Percentiles rank a stretch among this genome's conserved stretches.
Conservation (phyloP, 805 yeast genomes). For the Candida glaebosa region DNA sequence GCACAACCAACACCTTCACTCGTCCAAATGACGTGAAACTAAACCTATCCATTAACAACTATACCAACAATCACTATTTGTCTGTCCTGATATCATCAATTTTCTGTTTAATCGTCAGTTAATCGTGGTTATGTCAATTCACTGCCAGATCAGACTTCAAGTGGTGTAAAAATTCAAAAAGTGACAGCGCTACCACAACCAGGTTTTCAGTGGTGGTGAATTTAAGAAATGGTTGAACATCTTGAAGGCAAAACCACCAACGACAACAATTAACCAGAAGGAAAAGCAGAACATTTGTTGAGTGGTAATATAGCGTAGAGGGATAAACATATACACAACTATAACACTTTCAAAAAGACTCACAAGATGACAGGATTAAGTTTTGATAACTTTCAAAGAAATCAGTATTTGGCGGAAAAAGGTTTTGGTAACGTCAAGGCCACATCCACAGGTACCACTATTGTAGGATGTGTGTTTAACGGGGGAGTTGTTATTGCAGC, state of each 20-base stretch:
- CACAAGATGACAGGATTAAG: slow-evolving; percentile 91
- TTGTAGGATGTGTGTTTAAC: slow-evolving; percentile 90
- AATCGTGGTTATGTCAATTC: no score
- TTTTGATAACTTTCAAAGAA: slow-evolving; percentile 92
- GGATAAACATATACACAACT: neutral
- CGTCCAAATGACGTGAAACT: slow-evolving; percentile 62
- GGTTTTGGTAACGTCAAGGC: slow-evolving; percentile 82
- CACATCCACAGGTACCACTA: slow-evolving; percentile 98
- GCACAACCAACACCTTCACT: slow-evolving; percentile 65
- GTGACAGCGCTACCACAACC: neutral
- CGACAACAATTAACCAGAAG: neutral
- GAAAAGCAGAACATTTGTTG: neutral
- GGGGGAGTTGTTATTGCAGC: slow-evolving; percentile 98
- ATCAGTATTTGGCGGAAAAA: slow-evolving; percentile 63
- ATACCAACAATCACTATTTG: no score
- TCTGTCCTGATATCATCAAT: neutral
- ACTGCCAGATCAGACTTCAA: neutral
- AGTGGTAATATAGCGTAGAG: neutral
- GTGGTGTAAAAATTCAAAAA: no score
- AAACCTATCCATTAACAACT: slow-evolving; percentile 27
- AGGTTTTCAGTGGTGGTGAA: neutral
- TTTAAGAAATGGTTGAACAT: neutral
- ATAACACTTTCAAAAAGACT: no score
- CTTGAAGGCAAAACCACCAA: neutral
- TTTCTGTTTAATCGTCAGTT: no score